Conservation (phyloP, 208 protist species). For the Leishmania guyanensis region DNA sequence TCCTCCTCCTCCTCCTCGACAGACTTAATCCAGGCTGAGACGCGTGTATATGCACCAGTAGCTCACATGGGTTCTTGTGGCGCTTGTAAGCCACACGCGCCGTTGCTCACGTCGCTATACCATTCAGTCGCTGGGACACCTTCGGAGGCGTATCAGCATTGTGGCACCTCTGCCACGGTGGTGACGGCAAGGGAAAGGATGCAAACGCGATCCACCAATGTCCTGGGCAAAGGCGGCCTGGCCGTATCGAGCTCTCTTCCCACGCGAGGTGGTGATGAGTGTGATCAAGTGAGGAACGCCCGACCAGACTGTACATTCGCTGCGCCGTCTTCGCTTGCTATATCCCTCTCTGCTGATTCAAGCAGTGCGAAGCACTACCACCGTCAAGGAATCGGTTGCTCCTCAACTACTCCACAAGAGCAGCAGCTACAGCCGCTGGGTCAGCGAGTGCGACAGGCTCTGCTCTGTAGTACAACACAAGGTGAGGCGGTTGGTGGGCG, state of each 20-base stretch:
- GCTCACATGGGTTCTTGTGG: neutral
- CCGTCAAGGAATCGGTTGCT: neutral
- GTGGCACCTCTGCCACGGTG: neutral
- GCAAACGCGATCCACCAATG: neutral
- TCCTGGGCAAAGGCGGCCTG: neutral
- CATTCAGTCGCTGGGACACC: no score
- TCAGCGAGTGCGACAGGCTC: neutral
- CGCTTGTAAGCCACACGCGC: neutral
- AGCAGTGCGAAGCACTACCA: neutral
- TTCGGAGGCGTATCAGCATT: neutral
- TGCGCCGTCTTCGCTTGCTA: neutral
- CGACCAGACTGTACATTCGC: neutral
- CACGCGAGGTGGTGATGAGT: neutral
- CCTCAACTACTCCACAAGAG: neutral
- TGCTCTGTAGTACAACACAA: neutral
- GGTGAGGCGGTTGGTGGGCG: neutral
- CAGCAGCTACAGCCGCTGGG: neutral
- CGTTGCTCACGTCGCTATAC: neutral
- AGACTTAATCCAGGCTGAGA: neutral
- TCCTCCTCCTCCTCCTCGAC: neutral
- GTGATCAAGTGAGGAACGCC: neutral
- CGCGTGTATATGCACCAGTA: neutral
- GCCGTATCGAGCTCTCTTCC: neutral
- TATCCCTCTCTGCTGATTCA: neutral
- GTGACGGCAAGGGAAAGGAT: neutral